Conservation (phyloP, 441 rosid genomes). For the Syzygium malaccense region DNA sequence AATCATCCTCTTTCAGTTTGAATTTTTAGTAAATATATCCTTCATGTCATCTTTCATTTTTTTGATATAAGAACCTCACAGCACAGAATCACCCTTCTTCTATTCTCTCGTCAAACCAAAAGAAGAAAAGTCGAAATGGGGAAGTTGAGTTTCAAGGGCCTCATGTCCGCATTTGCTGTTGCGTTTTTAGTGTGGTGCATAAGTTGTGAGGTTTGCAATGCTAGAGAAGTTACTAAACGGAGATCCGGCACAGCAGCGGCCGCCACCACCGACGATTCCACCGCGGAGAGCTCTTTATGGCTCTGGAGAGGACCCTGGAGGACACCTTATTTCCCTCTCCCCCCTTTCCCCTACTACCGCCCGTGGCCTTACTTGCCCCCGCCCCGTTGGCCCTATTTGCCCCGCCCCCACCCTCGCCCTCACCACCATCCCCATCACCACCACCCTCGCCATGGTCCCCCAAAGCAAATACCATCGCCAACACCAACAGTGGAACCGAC, state of each 20-base stretch:
- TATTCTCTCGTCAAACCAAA: background rate
- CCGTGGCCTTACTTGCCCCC: background rate
- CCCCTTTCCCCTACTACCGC: background rate
- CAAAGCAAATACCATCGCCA: background rate
- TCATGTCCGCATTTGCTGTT: background rate
- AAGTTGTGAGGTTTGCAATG: background rate
- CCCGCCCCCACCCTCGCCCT: background rate
- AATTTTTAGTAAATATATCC: background rate
- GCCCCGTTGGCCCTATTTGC: background rate
- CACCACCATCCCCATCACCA: background rate
- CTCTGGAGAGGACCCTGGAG: background rate
- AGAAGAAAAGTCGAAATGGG: background rate
- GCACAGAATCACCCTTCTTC: background rate
- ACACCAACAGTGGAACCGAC: background rate
- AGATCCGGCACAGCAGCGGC: background rate
- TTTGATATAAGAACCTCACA: background rate
- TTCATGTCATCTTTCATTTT: background rate
- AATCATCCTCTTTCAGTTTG: background rate
- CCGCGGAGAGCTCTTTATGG: background rate
- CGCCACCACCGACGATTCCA: accelerated
- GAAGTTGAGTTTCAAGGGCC: background rate
- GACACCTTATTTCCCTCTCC: background rate
- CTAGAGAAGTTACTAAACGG: background rate
- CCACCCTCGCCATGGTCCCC: background rate
- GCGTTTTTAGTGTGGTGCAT: background rate